Conservation (phyloP, 495 filamentous ascomycete species). For the Bombardia bombarda region DNA sequence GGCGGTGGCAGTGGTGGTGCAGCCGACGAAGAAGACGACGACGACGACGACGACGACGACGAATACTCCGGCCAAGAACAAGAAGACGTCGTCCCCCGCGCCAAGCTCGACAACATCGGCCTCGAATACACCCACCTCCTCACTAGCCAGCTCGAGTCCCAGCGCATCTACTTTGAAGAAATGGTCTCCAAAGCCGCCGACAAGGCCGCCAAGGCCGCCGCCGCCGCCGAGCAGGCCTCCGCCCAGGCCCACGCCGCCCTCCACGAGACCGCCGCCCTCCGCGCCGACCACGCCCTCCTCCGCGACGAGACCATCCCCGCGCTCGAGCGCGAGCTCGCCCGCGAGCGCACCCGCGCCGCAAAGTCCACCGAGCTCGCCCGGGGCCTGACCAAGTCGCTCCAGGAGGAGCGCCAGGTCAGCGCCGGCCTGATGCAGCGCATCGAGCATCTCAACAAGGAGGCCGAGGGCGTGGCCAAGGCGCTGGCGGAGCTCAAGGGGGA, state of each 20-base stretch:
- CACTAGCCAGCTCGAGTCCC: conserved; percentile 82
- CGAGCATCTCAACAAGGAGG: conserved; percentile 53
- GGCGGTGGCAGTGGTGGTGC: background rate
- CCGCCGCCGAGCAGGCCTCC: conserved; percentile 55
- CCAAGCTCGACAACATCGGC: conserved; percentile 87
- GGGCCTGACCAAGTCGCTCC: conserved; percentile 64
- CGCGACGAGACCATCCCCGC: conserved; percentile 49
- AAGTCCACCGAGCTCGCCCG: conserved; percentile 70
- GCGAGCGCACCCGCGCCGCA: conserved; percentile 57
- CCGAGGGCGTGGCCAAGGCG: conserved; percentile 45
- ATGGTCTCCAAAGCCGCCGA: conserved; percentile 84
- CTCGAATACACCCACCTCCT: conserved; percentile 92
- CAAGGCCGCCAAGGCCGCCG: conserved; percentile 71
- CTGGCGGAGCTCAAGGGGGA: conserved; percentile 46
- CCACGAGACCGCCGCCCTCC: conserved; percentile 40
- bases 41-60: too few relatives aligned
- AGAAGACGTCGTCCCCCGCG: conserved; percentile 71
- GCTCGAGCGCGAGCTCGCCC: conserved; percentile 62
- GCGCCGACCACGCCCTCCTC: conserved; percentile 47
- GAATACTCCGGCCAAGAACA: conserved; percentile 5
- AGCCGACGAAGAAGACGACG: conserved; percentile 10
- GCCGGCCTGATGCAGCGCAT: conserved; percentile 71
- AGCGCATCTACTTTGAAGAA: conserved; percentile 90
- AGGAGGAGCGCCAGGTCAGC: conserved; percentile 83
- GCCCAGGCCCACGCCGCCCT: conserved; percentile 44